Percentiles rank a stretch among this genome's conserved stretches.
Conservation (phyloP, 179 eudicot species). For the Spergularia azorica region DNA sequence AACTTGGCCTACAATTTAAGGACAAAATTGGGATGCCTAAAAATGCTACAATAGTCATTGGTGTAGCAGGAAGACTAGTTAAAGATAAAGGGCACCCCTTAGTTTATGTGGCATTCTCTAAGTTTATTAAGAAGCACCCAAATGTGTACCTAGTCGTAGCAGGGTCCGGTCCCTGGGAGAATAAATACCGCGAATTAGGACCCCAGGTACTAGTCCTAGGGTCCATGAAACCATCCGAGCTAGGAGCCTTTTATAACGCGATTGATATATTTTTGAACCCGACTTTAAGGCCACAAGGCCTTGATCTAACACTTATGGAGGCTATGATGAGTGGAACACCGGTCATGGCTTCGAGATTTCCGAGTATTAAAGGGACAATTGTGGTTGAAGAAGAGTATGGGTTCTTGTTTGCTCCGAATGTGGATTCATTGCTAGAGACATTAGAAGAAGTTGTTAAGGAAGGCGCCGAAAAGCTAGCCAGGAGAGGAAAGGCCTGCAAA, state of each 20-base stretch:
- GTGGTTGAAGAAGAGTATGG: constrained; percentile 81
- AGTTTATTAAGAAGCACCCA: constrained; percentile 44
- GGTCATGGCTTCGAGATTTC: constrained; percentile 76
- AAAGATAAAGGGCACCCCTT: constrained; percentile 96
- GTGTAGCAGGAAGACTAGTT: constrained; percentile 89
- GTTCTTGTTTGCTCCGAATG: constrained; percentile 87
- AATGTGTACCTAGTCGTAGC: constrained; percentile 69
- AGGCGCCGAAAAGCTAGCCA: constrained; percentile 55
- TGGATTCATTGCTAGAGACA: constrained; percentile 54
- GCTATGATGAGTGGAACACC: constrained; percentile 93
- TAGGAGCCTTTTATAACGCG: constrained; percentile 70
- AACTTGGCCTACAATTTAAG: constrained; percentile 53
- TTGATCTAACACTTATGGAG: constrained; percentile 89
- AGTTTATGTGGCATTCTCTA: constrained; percentile 62
- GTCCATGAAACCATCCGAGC: constrained; percentile 66
- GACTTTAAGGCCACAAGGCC: constrained; percentile 88
- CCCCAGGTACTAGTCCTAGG: constrained; percentile 68
- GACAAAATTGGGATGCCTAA: constrained; percentile 57
- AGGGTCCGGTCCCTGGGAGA: constrained; percentile 89
- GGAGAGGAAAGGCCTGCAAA: constrained; percentile 65
- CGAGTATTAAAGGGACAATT: constrained; percentile 81
- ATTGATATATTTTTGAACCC: constrained; percentile 87
- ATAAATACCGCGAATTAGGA: constrained; percentile 68
- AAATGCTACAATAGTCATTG: constrained; percentile 74
- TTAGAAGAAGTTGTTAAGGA: constrained; percentile 60